These are phyloP conservation scores for Yamadazyma kitorensis DNA, from an alignment of 805 yeast genomes.

Conservation along the genomic window DNA sequence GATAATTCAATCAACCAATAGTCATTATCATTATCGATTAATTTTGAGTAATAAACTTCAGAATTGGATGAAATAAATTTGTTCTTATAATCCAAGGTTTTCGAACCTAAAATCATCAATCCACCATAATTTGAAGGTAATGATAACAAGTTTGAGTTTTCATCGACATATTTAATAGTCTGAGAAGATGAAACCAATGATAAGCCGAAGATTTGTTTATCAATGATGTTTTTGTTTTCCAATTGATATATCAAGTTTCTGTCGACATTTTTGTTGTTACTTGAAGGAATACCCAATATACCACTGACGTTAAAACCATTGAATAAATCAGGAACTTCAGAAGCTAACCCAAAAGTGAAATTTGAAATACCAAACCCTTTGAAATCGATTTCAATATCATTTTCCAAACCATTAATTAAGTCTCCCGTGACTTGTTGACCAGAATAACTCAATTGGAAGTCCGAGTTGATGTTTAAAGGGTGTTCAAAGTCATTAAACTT, in stretches of 20 bases:
- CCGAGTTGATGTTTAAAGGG: slow-evolving; percentile 16
- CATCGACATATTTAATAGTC: slow-evolving; percentile 13
- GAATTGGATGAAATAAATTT: slow-evolving; percentile 27
- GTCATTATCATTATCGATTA: slow-evolving; percentile 29
- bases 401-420: slow-evolving; percentile 33
- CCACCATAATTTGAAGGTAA: slow-evolving; percentile 30
- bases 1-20: slow-evolving; percentile 55
- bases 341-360: slow-evolving; percentile 54
- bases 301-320: slow-evolving; percentile 54
- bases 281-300: slow-evolving; percentile 56
- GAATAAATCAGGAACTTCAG: slow-evolving; percentile 51
- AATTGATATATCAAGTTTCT: slow-evolving; percentile 43
- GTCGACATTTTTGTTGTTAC: slow-evolving; percentile 26
- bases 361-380: slow-evolving; percentile 35
- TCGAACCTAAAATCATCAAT: slow-evolving; percentile 22
- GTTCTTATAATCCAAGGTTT: slow-evolving; percentile 12
- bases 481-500: slow-evolving; percentile 20
- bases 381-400: slow-evolving; percentile 22
- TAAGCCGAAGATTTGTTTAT: slow-evolving; percentile 37
- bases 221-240: slow-evolving; percentile 30
- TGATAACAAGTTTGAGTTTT: slow-evolving; percentile 26
- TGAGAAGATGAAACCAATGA: slow-evolving; percentile 16
- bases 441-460: slow-evolving; percentile 51
- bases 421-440: slow-evolving; percentile 53
- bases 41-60: slow-evolving; percentile 34